Evolutionary conservation across 139 green algal species (phyloP).

Genomic region (Chlorella sp.): DNA sequence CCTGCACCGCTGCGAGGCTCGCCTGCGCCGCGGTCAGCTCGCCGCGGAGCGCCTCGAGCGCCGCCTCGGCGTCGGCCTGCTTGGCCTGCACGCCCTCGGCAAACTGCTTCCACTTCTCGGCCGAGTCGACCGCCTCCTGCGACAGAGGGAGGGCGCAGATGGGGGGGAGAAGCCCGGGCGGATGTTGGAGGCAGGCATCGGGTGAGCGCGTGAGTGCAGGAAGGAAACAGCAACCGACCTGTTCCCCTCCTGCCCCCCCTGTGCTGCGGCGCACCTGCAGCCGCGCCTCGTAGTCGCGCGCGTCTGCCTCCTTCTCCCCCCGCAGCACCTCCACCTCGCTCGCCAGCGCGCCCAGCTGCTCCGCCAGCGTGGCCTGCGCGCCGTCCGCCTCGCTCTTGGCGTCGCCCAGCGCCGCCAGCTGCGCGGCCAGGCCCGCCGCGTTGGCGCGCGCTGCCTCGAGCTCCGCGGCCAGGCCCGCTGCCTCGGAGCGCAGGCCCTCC

Average conservation of each 20-base stretch:
- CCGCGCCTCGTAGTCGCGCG: conserved; percentile 7
- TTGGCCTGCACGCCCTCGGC: conserved; percentile 23
- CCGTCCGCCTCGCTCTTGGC: conserved; percentile 15
- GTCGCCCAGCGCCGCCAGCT: conserved; percentile 1
- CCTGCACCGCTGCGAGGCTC: no score
- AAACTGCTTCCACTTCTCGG: conserved; percentile 54
- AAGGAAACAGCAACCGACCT: no score
- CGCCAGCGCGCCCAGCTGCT: conserved; percentile 27
- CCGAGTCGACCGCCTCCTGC: conserved; percentile 44
- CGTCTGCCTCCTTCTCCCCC: background rate
- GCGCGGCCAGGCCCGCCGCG: background rate
- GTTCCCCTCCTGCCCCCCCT: no score
- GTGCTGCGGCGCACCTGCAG: background rate
- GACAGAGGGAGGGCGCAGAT: background rate
- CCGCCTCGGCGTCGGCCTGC: conserved; percentile 21
- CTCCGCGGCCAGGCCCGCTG: background rate
- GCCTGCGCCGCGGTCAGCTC: conserved; percentile 17
- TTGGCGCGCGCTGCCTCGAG: background rate
- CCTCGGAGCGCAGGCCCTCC: no score
- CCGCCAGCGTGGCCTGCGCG: background rate
- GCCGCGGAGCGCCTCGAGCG: conserved; percentile 29
- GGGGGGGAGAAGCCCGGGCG: background rate
- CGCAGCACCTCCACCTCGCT: conserved; percentile 8
- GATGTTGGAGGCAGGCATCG: no score
- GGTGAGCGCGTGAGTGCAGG: no score